These are phyloP conservation scores for Solioccasus polychromus DNA, from an alignment of 768 basidiomycete genomes.

Conservation along the genomic window DNA sequence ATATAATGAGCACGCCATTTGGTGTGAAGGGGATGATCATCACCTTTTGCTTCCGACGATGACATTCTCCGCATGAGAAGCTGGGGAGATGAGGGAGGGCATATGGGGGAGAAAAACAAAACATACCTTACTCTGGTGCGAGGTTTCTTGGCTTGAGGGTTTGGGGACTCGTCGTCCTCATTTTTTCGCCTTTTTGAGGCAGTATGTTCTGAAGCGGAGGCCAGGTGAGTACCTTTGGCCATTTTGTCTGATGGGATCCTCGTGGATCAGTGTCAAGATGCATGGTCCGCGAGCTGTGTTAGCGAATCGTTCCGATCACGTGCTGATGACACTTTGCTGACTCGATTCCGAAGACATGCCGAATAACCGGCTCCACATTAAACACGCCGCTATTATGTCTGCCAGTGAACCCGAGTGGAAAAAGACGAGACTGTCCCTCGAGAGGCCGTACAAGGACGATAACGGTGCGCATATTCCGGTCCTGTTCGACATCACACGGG, in stretches of 20 bases:
- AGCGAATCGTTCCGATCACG: constrained; percentile 22
- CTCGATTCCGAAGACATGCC: not conserved
- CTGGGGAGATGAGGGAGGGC: constrained; percentile 34
- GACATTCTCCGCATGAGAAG: constrained; percentile 86
- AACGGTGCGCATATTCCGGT: constrained; percentile 58
- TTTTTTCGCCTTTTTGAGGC: constrained; percentile 59
- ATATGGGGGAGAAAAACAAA: constrained; percentile 2
- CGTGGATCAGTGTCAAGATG: constrained; percentile 33
- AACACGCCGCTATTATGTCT: constrained; percentile 16
- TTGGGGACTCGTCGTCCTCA: constrained; percentile 53
- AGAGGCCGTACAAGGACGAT: constrained; percentile 81
- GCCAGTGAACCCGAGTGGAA: constrained; percentile 51
- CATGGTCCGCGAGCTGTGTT: constrained; percentile 8
- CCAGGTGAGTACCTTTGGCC: constrained; percentile 25
- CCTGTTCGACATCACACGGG: constrained; percentile 65
- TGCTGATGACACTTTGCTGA: constrained; percentile 10
- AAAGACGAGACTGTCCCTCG: constrained; percentile 64
- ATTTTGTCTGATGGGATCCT: constrained; percentile 23
- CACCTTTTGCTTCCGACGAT: constrained; percentile 86
- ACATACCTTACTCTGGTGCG: constrained; percentile 74
- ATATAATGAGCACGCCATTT: constrained; percentile 17
- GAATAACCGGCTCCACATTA: too few relatives aligned
- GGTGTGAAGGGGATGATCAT: constrained; percentile 8
- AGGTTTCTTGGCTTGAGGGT: constrained; percentile 54
- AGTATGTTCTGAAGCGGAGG: constrained; percentile 27